Percentiles rank a stretch among this genome's conserved stretches.
phyloP scores from a whole-genome alignment of 768 basidiomycete species.

The Scleroderma bovista region DNA sequence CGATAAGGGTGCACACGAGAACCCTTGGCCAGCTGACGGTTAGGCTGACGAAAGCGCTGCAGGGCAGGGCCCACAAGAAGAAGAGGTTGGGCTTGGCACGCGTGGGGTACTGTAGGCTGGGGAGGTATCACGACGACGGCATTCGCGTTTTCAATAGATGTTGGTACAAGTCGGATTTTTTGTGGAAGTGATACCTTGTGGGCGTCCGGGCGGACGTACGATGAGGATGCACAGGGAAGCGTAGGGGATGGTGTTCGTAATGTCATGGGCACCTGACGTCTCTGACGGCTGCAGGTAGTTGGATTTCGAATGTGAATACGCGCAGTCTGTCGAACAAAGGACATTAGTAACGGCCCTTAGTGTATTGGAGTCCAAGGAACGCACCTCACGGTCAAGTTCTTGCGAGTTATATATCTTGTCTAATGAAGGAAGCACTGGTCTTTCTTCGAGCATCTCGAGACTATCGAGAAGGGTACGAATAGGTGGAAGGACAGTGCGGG shows the following conservation, averaged over 20 bases:
- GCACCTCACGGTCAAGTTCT: constrained; percentile 9
- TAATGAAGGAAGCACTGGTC: constrained; percentile 6
- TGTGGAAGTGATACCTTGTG: constrained; percentile 9
- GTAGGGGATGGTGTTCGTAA: constrained; percentile 37
- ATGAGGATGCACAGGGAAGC: constrained; percentile 19
- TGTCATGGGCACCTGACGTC: constrained; percentile 33
- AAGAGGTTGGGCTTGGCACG: constrained; percentile 23
- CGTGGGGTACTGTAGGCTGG: constrained; percentile 18
- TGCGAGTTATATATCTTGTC: constrained; percentile 10
- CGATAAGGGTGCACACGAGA: constrained; percentile 55
- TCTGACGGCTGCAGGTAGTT: constrained; percentile 8
- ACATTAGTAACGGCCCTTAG: not conserved
- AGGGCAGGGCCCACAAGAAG: constrained; percentile 49
- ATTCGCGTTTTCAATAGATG: constrained; percentile 47
- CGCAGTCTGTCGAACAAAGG: not conserved
- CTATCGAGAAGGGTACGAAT: constrained; percentile 39
- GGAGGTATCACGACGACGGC: constrained; percentile 45
- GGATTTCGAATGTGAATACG: not conserved
- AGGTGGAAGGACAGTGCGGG: constrained; percentile 49
- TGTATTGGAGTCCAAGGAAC: not conserved
- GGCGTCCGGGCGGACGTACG: constrained; percentile 6
- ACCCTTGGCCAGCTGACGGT: constrained; percentile 38
- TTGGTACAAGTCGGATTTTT: constrained; percentile 42
- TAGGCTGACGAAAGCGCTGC: constrained; percentile 39
- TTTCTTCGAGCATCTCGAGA: constrained; percentile 20